phyloP scores from a whole-genome alignment of 2,329 filamentous ascomycete genomes.

The Diaporthe vexans region DNA sequence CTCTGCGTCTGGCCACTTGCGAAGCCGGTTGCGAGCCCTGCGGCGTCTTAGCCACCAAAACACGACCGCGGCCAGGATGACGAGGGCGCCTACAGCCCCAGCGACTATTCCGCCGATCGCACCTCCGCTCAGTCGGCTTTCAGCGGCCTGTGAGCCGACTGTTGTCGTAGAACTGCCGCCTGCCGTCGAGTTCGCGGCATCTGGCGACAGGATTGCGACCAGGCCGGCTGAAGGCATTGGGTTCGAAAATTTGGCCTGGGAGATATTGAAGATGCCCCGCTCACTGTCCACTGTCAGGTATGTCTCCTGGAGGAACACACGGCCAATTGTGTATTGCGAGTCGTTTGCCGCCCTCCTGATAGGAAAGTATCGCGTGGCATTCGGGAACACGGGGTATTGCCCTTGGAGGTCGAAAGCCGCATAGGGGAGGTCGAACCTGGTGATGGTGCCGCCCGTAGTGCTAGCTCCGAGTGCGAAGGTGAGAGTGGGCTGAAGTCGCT shows the following conservation, averaged over 20 bases:
- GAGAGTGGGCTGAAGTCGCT: conserved; percentile 7
- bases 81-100: background rate
- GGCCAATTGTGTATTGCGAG: conserved; percentile 27
- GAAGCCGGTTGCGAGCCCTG: background rate
- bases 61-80: conserved; percentile 3
- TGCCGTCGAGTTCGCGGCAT: conserved; percentile 1
- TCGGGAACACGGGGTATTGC: conserved; percentile 10
- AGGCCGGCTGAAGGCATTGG: conserved; percentile 13
- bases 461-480: conserved; percentile 23
- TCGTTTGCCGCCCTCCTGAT: conserved; percentile 16
- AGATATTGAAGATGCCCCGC: conserved; percentile 16
- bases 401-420: conserved; percentile 25
- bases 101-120: conserved; percentile 9
- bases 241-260: conserved; percentile 20
- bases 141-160: background rate
- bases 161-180: background rate
- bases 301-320: conserved; percentile 23
- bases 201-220: background rate
- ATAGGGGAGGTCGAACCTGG: conserved; percentile 19
- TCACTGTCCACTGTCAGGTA: conserved; percentile 27
- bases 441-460: background rate
- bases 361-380: conserved; percentile 24
- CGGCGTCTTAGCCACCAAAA: conserved; percentile 23
- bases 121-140: background rate
- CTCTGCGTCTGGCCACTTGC: conserved; percentile 25